These are phyloP conservation scores for Psilocybe azurescens DNA, from an alignment of 768 basidiomycete genomes.

Conservation along the genomic window DNA sequence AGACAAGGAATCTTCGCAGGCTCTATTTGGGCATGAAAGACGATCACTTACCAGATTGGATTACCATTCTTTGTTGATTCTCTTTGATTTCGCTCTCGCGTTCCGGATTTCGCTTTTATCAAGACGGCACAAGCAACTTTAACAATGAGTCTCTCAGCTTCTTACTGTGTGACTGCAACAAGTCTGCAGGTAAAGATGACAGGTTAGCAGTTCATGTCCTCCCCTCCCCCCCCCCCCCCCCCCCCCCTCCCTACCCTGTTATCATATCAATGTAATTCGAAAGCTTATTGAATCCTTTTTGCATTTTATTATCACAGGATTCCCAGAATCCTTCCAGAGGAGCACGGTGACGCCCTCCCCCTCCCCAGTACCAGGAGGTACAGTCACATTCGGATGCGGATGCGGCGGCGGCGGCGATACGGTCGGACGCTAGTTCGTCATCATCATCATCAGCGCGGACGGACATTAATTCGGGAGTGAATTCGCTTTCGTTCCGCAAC, in stretches of 20 bases:
- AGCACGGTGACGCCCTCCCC: conserved; percentile 15
- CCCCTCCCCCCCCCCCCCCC: too few species aligned
- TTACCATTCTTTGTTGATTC: not conserved
- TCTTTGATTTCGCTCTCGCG: too few species aligned
- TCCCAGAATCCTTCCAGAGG: conserved; percentile 29
- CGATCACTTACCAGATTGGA: not conserved
- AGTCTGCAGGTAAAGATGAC: not conserved
- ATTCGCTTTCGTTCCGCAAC: conserved; percentile 4
- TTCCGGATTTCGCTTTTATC: not conserved
- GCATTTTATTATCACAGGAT: conserved; percentile 8
- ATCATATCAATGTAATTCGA: too few species aligned
- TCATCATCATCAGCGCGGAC: too few species aligned
- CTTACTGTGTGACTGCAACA: not conserved
- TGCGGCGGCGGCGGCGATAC: too few species aligned
- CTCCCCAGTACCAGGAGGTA: not conserved
- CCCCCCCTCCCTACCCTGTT: too few species aligned
- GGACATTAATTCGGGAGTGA: not conserved
- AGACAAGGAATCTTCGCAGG: not conserved
- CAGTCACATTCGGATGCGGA: too few species aligned
- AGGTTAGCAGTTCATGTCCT: not conserved
- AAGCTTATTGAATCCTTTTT: too few species aligned
- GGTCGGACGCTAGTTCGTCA: too few species aligned
- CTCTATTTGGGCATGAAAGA: not conserved
- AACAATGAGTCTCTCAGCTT: not conserved
- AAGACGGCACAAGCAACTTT: not conserved